phyloP scores from a whole-genome alignment of 2,329 filamentous ascomycete genomes.

The Phialophora tarda region DNA sequence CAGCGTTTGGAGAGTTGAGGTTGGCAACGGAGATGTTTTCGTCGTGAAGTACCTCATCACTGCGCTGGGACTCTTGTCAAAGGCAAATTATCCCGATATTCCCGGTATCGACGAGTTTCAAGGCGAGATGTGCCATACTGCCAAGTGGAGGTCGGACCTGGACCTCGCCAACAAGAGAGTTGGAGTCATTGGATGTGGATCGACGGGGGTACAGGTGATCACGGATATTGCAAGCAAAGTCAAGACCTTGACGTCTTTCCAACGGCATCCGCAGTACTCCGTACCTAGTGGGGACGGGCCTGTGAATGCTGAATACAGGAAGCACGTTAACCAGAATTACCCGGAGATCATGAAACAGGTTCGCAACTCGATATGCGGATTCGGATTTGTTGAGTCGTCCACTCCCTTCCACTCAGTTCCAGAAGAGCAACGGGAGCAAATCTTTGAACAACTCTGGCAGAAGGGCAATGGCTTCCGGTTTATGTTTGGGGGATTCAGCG shows the following conservation, averaged over 20 bases:
- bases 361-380: conserved; percentile 62
- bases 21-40: conserved; percentile 47
- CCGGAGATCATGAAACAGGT: conserved; percentile 44
- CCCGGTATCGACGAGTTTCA: conserved; percentile 47
- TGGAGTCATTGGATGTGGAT: conserved; percentile 68
- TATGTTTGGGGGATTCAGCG: conserved; percentile 59
- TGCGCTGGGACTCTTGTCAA: conserved; percentile 48
- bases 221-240: conserved; percentile 42
- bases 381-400: conserved; percentile 58
- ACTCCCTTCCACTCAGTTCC: conserved; percentile 39
- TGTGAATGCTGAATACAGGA: conserved; percentile 23
- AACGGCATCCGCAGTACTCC: conserved; percentile 43
- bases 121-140: conserved; percentile 49
- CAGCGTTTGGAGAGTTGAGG: conserved; percentile 53
- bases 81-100: conserved; percentile 47
- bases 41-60: conserved; percentile 49
- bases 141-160: conserved; percentile 48
- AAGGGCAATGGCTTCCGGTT: conserved; percentile 59
- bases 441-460: conserved; percentile 57
- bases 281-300: conserved; percentile 28
- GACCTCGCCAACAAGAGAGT: conserved; percentile 46
- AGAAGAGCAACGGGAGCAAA: conserved; percentile 46
- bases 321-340: conserved; percentile 44
- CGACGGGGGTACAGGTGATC: conserved; percentile 64
- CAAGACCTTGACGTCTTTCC: conserved; percentile 43